Evolutionary conservation across 2,329 filamentous ascomycete genomes (phyloP), one percentile per base, ranked within the genome.

Genomic region (Colletotrichum tanaceti): DNA sequence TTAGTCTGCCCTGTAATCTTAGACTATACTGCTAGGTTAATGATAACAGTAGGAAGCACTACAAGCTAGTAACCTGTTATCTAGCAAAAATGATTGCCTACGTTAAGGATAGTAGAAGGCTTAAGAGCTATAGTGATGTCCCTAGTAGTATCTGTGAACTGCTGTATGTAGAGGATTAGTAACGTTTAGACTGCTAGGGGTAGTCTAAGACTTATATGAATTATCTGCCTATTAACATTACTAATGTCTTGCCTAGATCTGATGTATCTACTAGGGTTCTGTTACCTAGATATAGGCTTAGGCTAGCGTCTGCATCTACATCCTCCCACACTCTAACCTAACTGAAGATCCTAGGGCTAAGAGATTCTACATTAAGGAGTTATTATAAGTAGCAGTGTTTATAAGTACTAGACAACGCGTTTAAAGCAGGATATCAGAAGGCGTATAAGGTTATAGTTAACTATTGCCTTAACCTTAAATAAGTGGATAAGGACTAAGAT

Each of bases 131-230:
- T n/a, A 18, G 18, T 13, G 39, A 58, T 43, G 28, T 54, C 7
- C 28, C 46, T 9, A 24, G 16, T 10, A 10, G n/a, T 2, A 41
- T 62, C 24, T 47, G 47, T 6, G 47, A 65, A 5, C 16, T 47
- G 47, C 11, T 65, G 16, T 28, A 66, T 16, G 47, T 22, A 4
- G 50, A 61, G 35, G 54, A 60, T 22, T 22, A 67, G 58, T 24
- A 61, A 24, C 11, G 24, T 4, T 24, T 24, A 4, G 24, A 24
- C 24, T 4, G 24, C 4, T 4, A 24, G 24, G 24, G 2, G 4
- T 4, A 4, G 24, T 24, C 24, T 24, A 57, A 10, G 43, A 22
- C 41, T 49, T 43, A 41, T 16, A 39, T 18, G 22, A 41, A 41
- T 16, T 41, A 18, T 16, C 18, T 18, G 5, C 13, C 16, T 0